Evolutionary conservation across 371 early-diverging fungal genomes (phyloP), one percentile per base, ranked within the genome.

Genomic region (Lichtheimia ramosa): DNA sequence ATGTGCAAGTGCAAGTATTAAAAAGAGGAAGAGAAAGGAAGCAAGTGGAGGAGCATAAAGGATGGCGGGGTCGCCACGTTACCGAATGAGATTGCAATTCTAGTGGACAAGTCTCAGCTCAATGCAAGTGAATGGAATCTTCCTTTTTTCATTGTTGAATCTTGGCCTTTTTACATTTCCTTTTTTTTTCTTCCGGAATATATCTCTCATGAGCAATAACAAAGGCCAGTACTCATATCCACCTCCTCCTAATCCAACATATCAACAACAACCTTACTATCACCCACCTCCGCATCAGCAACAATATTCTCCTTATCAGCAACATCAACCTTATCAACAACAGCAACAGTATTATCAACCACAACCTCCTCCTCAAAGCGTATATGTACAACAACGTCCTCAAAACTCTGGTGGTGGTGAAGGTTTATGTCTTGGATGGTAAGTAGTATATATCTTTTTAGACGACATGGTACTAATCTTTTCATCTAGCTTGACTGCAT

Each of bases 381-480:
- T 56, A 23, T 60, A 59, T 53, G 56, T 53, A 5, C 65, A 61
- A 16, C 66, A 61, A 21, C 66, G 58, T 25, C 66, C 54, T 48
- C 53, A 51, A 18, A 18, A 56, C 3, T 18, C 20, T 43, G 57
- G 65, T 24, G 64, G 65, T 41, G 62, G 66, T 54, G 62, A 59
- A 43, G 65, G 62, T 10, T 58, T 70, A 62, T 75, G 76, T 61
- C 56, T 68, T 49, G 76, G 76, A 63, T 75, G 76, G 75, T 75
- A 68, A 34, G 28, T 10, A 28, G 16, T 7, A 15, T 27, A 27
- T 34, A 34, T 34, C 8, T 8, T 8, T 6, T 34, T 34, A 5
- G 0, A 34, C 10, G 8, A 34, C 6, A 34, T 34, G 8, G 10
- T 27, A 10, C 34, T 34, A 34, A 34, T 8, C 10, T 34, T 34